Evolutionary conservation across 2,329 filamentous ascomycete species (phyloP), one percentile per base, ranked within the genome.

Genomic region (Periconia digitata): DNA sequence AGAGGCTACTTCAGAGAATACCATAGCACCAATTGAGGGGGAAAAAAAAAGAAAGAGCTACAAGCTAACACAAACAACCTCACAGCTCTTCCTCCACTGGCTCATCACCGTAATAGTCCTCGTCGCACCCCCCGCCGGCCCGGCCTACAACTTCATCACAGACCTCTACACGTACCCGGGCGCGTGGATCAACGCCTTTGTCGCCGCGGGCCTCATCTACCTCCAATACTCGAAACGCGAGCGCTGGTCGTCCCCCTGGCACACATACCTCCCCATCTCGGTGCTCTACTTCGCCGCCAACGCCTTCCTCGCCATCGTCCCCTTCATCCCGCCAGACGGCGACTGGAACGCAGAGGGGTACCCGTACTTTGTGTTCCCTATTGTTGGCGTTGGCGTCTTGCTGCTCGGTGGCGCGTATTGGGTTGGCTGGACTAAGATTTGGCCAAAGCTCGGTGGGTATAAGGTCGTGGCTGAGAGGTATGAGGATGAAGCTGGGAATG

Each of bases 111-210:
- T 85, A 48, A 77, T 89, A 38, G 77, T 88, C 12, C 78, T 89
- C 24, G 66, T 87, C 3, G 85, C 84, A 0, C 85, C 85, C 1
- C 86, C 86, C 0, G 80, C 84, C 0, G 85, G 85, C 0, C 79
- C 85, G 15, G 85, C 85, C 0, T 88, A 88, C 67, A 85, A 85
- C 67, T 89, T 89, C 59, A 78, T 85, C 35, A 75, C 82, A 42
- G 80, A 83, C 52, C 64, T 85, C 40, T 67, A 71, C 47, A 68
- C 65, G 8, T 70, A 71, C 50, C 68, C 68, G 1, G 66, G 67
- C 6, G 60, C 66, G 8, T 70, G 65, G 63, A 70, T 71, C 58
- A 70, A 70, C 37, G 63, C 55, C n/a, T 70, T 69, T 44, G 67
- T 70, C 6, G 58, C 58, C 5, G 65, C 64, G 1, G 69, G 68